A percentile compares a stretch with the other conserved stretches of the same genome.
phyloP scores from a whole-genome alignment of 2,329 filamentous ascomycete species.

The Fusarium tuaranense region DNA sequence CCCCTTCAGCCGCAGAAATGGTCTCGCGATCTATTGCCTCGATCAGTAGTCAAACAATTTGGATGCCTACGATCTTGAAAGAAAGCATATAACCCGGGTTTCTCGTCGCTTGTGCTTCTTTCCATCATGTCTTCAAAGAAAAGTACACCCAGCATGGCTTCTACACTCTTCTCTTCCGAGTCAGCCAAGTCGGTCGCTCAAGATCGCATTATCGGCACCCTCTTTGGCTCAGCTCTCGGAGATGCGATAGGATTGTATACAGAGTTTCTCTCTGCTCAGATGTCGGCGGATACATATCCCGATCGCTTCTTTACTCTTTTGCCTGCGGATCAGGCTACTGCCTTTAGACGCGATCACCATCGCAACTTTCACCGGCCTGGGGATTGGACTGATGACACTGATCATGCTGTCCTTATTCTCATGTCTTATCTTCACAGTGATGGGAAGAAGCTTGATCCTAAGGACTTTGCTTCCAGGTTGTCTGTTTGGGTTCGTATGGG shows the following conservation, averaged over 20 bases:
- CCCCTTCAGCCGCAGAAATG: slow-evolving; percentile 1
- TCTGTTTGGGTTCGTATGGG: slow-evolving; percentile 61
- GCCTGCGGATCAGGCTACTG: slow-evolving; percentile 51
- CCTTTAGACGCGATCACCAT: slow-evolving; percentile 58
- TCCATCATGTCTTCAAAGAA: not conserved
- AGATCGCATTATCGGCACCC: slow-evolving; percentile 56
- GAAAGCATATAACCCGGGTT: not conserved
- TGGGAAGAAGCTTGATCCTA: slow-evolving; percentile 50
- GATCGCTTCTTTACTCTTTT: slow-evolving; percentile 54
- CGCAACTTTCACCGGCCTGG: slow-evolving; percentile 55
- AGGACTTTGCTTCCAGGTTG: slow-evolving; percentile 59
- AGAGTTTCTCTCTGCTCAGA: slow-evolving; percentile 58
- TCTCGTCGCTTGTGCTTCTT: not conserved
- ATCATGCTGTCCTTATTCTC: slow-evolving; percentile 62
- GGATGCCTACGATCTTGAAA: not conserved
- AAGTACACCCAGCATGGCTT: slow-evolving; percentile 13
- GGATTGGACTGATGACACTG: slow-evolving; percentile 68
- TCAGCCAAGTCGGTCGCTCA: slow-evolving; percentile 41
- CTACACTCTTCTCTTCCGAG: slow-evolving; percentile 27
- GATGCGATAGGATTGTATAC: slow-evolving; percentile 67
- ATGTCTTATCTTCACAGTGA: slow-evolving; percentile 60
- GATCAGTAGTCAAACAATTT: not conserved
- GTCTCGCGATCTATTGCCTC: not conserved
- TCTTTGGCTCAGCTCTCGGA: slow-evolving; percentile 64
- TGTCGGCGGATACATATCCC: slow-evolving; percentile 52